These are phyloP conservation scores for Rutstroemia sydowiana DNA, from an alignment of 2,329 filamentous ascomycete species.

Conservation along the genomic window DNA sequence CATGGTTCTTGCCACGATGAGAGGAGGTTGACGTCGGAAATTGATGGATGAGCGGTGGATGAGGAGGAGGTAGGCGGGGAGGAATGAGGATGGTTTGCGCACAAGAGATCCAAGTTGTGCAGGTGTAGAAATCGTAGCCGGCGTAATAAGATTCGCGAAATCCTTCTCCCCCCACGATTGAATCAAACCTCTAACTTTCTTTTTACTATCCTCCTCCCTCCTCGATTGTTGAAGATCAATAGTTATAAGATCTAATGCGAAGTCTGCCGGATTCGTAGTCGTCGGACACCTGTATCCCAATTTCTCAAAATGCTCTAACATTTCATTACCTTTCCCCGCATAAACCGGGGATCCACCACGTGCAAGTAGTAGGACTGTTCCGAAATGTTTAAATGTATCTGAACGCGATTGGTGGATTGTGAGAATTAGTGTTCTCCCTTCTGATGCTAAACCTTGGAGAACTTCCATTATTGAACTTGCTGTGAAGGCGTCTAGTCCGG, in stretches of 20 bases:
- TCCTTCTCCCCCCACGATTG: slow-evolving; percentile 43
- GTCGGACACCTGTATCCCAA: slow-evolving; percentile 58
- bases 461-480: slow-evolving; percentile 72
- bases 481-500: slow-evolving; percentile 70
- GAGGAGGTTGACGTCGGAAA: slow-evolving; percentile 55
- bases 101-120: slow-evolving; percentile 65
- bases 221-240: slow-evolving; percentile 62
- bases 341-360: slow-evolving; percentile 63
- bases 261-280: slow-evolving; percentile 71
- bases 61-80: slow-evolving; percentile 58
- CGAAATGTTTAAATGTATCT: slow-evolving; percentile 64
- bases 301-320: slow-evolving; percentile 56
- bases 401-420: slow-evolving; percentile 73
- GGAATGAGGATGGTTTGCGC: slow-evolving; percentile 54
- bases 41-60: slow-evolving; percentile 63
- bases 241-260: slow-evolving; percentile 69
- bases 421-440: slow-evolving; percentile 67
- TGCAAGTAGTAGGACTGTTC: slow-evolving; percentile 63
- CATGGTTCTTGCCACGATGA: slow-evolving; percentile 58
- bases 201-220: slow-evolving; percentile 54
- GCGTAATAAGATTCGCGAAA: slow-evolving; percentile 15
- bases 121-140: slow-evolving; percentile 45
- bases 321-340: slow-evolving; percentile 52
- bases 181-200: slow-evolving; percentile 55
- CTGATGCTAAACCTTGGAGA: slow-evolving; percentile 59